phyloP scores from a whole-genome alignment of 2,329 filamentous ascomycete species.

The Pyrenochaeta sp. region DNA sequence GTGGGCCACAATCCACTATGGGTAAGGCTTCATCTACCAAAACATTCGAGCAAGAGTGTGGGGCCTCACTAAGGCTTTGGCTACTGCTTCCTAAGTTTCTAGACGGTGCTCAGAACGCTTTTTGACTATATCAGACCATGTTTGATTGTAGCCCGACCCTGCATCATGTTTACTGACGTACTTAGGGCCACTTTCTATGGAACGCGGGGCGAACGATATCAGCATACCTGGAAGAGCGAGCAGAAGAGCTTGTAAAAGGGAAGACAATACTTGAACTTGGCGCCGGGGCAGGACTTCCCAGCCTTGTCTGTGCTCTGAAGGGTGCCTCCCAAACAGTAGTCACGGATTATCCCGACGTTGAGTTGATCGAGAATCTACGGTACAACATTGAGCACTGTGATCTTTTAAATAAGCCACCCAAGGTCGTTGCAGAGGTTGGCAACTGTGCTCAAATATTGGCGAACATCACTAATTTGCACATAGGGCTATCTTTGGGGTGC shows the following conservation, averaged over 20 bases:
- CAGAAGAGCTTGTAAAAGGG: slow-evolving; percentile 65
- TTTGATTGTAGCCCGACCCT: neutral
- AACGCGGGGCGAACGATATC: slow-evolving; percentile 84
- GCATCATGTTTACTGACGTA: slow-evolving; percentile 23
- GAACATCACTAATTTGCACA: slow-evolving; percentile 13
- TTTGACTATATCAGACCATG: neutral
- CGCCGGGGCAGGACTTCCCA: slow-evolving; percentile 85
- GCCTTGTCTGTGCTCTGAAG: slow-evolving; percentile 76
- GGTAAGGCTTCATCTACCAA: slow-evolving; percentile 57
- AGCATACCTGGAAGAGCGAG: slow-evolving; percentile 76
- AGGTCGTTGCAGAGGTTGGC: slow-evolving; percentile 50
- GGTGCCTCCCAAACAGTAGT: slow-evolving; percentile 75
- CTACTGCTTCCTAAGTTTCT: neutral
- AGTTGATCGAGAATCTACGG: slow-evolving; percentile 81
- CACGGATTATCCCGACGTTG: slow-evolving; percentile 87
- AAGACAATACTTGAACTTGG: slow-evolving; percentile 87
- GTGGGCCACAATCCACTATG: slow-evolving; percentile 90
- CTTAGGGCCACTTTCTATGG: slow-evolving; percentile 83
- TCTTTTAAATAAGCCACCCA: slow-evolving; percentile 48
- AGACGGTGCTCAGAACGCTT: neutral
- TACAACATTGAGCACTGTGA: slow-evolving; percentile 73
- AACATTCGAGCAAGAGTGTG: slow-evolving; percentile 1
- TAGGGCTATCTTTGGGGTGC: slow-evolving; percentile 87
- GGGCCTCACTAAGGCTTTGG: too few species aligned
- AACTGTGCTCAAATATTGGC: neutral